Conservation (phyloP, 805 yeast genomes). For the Ogataea nonfermentans region DNA sequence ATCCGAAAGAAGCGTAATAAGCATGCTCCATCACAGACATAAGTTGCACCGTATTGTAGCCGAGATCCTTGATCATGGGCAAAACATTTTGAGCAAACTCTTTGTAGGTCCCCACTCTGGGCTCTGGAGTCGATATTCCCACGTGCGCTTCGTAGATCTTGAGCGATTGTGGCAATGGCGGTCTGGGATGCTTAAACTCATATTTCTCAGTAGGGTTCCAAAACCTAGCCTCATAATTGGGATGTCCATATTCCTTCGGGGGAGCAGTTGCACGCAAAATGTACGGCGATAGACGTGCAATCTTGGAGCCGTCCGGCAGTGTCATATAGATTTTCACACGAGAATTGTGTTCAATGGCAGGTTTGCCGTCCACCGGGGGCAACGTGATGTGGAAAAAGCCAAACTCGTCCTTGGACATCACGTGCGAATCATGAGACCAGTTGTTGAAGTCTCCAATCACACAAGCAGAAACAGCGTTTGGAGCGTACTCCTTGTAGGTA, state of each 20-base stretch:
- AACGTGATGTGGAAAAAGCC: slow-evolving; percentile 68
- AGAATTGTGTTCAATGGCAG: slow-evolving; percentile 79
- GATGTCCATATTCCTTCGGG: slow-evolving; percentile 44
- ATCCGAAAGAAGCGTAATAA: slow-evolving; percentile 97
- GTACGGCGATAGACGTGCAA: slow-evolving; percentile 91
- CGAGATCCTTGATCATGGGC: slow-evolving; percentile 81
- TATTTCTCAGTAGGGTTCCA: slow-evolving; percentile 77
- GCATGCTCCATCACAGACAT: slow-evolving; percentile 99
- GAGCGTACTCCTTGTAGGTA: slow-evolving; percentile 81
- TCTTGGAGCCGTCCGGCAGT: slow-evolving; percentile 61
- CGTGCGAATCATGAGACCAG: slow-evolving; percentile 65
- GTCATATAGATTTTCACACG: slow-evolving; percentile 69
- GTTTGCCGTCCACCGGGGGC: slow-evolving; percentile 53
- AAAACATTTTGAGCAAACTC: slow-evolving; percentile 79
- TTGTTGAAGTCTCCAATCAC: slow-evolving; percentile 90
- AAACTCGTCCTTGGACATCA: slow-evolving; percentile 57
- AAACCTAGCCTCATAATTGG: slow-evolving; percentile 79
- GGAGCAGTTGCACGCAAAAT: slow-evolving; percentile 78
- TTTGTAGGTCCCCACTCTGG: slow-evolving; percentile 76
- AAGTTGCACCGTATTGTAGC: slow-evolving; percentile 89
- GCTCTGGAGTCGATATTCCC: slow-evolving; percentile 92
- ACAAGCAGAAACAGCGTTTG: slow-evolving; percentile 73
- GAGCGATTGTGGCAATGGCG: slow-evolving; percentile 51
- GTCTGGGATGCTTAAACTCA: slow-evolving; percentile 62
- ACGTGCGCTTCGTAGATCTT: slow-evolving; percentile 93